These are phyloP conservation scores for Cystobasidium ongulense DNA, from an alignment of 768 basidiomycete species.

Conservation along the genomic window DNA sequence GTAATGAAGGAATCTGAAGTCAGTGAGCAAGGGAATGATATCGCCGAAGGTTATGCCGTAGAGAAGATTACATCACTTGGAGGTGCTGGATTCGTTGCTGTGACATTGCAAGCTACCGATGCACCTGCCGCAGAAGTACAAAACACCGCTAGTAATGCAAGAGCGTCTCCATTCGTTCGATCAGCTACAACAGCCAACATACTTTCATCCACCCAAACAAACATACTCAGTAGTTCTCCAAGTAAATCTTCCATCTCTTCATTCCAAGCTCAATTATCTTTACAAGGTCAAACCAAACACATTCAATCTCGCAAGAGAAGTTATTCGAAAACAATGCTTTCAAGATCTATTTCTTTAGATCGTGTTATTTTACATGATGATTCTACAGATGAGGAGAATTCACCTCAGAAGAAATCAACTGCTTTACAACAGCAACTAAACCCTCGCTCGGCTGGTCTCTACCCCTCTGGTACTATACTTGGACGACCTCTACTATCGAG, in stretches of 20 bases:
- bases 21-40: not conserved
- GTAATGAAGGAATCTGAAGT: not conserved
- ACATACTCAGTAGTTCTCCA: not conserved
- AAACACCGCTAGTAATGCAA: not conserved
- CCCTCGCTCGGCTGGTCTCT: not conserved
- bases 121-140: no score
- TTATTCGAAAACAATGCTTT: not conserved
- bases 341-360: not conserved
- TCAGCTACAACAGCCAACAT: no score
- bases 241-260: not conserved
- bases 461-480: not conserved
- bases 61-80: not conserved
- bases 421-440: not conserved
- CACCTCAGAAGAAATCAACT: not conserved
- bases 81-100: not conserved
- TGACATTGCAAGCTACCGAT: no score
- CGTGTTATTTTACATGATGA: not conserved
- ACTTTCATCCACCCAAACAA: not conserved
- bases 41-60: not conserved
- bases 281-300: not conserved
- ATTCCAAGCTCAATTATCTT: not conserved
- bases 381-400: not conserved
- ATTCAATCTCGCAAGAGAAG: not conserved
- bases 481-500: not conserved
- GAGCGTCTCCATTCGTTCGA: not conserved